Evolutionary conservation across 1,139 yeast species (phyloP), one percentile per base, ranked within the genome.

Genomic region (Yamadazyma pseudoaaseri): DNA sequence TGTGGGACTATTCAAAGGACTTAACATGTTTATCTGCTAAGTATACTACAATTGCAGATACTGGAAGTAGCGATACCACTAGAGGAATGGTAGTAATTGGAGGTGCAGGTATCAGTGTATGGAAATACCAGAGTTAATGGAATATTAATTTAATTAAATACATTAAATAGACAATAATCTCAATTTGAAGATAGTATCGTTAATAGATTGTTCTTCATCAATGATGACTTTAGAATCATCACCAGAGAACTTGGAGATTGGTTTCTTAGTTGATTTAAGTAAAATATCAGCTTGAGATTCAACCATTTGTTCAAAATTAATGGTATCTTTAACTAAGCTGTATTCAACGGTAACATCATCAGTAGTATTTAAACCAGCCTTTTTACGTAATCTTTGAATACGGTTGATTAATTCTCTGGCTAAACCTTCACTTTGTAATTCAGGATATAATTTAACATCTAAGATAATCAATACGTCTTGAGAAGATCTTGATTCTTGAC

Each of bases 331-430:
- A 41, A 70, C 56, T 45, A 90, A 60, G 43, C 77, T 66, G 63
- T 86, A 86, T 64, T 90, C 89, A 44, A 94, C 96, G 47, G 77
- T 67, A 34, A 94, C 94, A 51, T 94, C 98, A 56, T 94, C 98
- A 28, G 97, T 90, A 41, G 95, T 90, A 54, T 85, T 86, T 54
- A 94, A 73, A 26, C 96, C 96, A 44, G 87, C 90, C 75, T 90
- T 89, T 81, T 94, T 94, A 67, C 99, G 86, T 60, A 90, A 79
- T 64, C 96, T 85, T 73, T 94, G 99, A 49, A 94, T 89, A 66
- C 98, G 89, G 76, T 94, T 94, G 54, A 92, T 77, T 56, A 94
- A 75, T 62, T 94, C 98, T 70, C 99, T 86, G 6, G 96, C 96
- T 51, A 86, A 73, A 60, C 97, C 97, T 69, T 92, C 97, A 34